These are phyloP conservation scores for Cercospora sp. DNA, from an alignment of 2,329 filamentous ascomycete genomes.

Conservation along the genomic window DNA sequence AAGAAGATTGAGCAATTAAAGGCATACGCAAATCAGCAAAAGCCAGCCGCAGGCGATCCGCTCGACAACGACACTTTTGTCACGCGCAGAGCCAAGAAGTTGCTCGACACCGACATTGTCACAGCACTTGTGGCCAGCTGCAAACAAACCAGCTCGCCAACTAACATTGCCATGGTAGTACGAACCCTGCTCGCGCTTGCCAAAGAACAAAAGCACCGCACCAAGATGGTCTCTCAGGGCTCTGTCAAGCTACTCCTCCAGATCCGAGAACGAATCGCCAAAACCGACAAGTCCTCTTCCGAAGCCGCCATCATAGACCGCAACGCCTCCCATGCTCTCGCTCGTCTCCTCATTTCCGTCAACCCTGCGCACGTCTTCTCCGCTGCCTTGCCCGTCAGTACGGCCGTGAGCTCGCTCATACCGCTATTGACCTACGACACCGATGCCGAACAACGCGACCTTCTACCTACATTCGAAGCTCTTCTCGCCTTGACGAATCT, in stretches of 20 bases:
- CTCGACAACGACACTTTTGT: constrained; percentile 77
- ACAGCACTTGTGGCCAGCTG: constrained; percentile 67
- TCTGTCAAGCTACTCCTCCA: constrained; percentile 80
- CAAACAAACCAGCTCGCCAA: constrained; percentile 53
- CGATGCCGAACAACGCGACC: constrained; percentile 62
- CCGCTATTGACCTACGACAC: constrained; percentile 70
- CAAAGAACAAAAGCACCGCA: constrained; percentile 70
- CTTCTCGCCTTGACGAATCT: constrained; percentile 93
- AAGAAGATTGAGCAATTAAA: constrained; percentile 90
- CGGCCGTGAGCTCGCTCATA: constrained; percentile 79
- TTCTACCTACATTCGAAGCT: constrained; percentile 86
- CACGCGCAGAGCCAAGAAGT: constrained; percentile 68
- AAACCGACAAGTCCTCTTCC: constrained; percentile 43
- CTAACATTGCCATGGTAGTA: constrained; percentile 70
- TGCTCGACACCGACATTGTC: constrained; percentile 77
- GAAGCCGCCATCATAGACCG: constrained; percentile 36
- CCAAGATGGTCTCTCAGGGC: constrained; percentile 87
- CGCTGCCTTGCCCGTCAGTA: constrained; percentile 67
- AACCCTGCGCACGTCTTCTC: constrained; percentile 72
- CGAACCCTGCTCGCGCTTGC: constrained; percentile 77
- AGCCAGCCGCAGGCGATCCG: constrained; percentile 60
- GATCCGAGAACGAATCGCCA: constrained; percentile 63
- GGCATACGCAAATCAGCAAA: constrained; percentile 85
- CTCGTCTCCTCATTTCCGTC: constrained; percentile 67
- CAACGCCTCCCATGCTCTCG: constrained; percentile 39